Evolutionary conservation across 331 rosid species (phyloP).

Genomic region (Malus hybrid): DNA sequence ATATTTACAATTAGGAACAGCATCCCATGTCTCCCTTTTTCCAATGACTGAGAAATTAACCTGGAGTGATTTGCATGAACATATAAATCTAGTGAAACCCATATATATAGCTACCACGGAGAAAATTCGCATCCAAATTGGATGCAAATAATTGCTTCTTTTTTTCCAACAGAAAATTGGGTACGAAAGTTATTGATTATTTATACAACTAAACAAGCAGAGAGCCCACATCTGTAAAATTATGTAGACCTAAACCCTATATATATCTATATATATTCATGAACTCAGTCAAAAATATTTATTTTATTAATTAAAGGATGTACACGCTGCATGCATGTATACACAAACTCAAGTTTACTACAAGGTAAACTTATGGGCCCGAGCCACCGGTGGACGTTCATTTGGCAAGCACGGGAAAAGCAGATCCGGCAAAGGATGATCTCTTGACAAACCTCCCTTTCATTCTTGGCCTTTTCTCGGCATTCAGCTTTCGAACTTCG

Average conservation of each 20-base stretch:
- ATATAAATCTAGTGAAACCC: no score
- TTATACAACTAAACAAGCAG: background rate
- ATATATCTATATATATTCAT: no score
- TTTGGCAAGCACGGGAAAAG: slow-evolving; percentile 41
- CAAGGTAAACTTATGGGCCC: background rate
- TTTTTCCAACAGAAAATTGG: background rate
- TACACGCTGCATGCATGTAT: background rate
- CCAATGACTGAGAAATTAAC: no score
- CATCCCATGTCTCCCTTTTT: no score
- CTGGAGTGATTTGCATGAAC: no score
- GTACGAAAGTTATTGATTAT: background rate
- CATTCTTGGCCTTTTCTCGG: slow-evolving; percentile 98
- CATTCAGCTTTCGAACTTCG: slow-evolving; percentile 93
- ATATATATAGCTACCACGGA: no score
- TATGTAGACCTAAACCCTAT: background rate
- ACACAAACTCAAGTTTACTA: background rate
- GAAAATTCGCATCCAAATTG: no score
- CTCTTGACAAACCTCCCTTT: slow-evolving; percentile 97
- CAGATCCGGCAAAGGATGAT: slow-evolving; percentile 44
- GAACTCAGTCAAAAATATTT: no score
- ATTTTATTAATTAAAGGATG: background rate
- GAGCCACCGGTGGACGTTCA: background rate
- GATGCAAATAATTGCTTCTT: no score
- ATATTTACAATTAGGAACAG: no score
- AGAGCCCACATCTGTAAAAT: background rate